phyloP scores from a whole-genome alignment of 768 basidiomycete species.

The Rickenella mellea region DNA sequence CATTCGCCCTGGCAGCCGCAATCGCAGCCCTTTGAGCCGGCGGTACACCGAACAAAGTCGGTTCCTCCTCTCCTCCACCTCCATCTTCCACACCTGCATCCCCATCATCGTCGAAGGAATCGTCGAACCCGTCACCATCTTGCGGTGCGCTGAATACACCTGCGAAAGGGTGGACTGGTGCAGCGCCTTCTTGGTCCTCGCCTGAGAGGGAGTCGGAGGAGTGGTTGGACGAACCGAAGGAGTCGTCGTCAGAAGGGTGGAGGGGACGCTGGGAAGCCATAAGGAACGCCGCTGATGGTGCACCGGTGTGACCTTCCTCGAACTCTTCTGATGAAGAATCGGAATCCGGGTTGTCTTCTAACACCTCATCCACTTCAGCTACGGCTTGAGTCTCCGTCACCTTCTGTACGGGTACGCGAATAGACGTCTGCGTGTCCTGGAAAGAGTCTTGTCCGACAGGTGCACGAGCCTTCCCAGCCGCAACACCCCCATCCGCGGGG shows the following conservation, averaged over 20 bases:
- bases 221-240: constrained; percentile 31
- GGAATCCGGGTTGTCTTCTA: constrained; percentile 32
- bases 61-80: constrained; percentile 33
- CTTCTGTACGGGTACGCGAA: neutral
- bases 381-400: too few species aligned
- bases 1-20: constrained; percentile 6
- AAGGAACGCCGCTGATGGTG: constrained; percentile 66
- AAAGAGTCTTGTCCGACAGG: constrained; percentile 82
- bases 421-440: neutral
- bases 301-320: constrained; percentile 46
- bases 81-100: constrained; percentile 34
- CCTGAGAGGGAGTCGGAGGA: constrained; percentile 48
- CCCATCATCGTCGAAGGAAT: constrained; percentile 31
- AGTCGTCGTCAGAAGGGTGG: constrained; percentile 30
- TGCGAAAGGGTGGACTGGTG: constrained; percentile 56
- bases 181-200: constrained; percentile 31
- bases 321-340: constrained; percentile 51
- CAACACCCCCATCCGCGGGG: constrained; percentile 80
- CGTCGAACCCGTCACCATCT: constrained; percentile 38
- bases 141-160: constrained; percentile 18
- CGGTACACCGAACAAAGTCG: constrained; percentile 65
- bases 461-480: constrained; percentile 94
- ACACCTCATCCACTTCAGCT: too few species aligned
- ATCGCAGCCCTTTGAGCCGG: constrained; percentile 34
- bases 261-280: constrained; percentile 37